A percentile compares a stretch with the other conserved stretches of the same genome.
phyloP scores from a whole-genome alignment of 2,329 filamentous ascomycete genomes.

The Trematosphaeria pertusa region DNA sequence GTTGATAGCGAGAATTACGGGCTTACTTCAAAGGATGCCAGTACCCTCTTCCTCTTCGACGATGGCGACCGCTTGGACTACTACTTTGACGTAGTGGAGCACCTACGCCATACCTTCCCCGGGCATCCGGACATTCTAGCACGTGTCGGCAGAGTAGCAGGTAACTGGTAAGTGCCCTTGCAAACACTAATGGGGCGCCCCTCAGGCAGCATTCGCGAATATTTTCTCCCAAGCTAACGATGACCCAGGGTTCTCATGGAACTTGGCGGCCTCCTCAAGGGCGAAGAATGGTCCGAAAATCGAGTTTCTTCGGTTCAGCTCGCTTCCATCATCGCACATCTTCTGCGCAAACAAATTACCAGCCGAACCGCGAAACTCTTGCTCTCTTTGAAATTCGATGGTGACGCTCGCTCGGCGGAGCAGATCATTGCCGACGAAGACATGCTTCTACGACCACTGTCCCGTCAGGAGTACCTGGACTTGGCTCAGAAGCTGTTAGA shows the following conservation, averaged over 20 bases:
- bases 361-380: slow-evolving; percentile 67
- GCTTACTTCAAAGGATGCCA: slow-evolving; percentile 81
- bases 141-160: slow-evolving; percentile 56
- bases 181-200: too few species aligned
- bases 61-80: slow-evolving; percentile 82
- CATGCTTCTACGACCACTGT: slow-evolving; percentile 62
- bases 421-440: slow-evolving; percentile 65
- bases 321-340: slow-evolving; percentile 51
- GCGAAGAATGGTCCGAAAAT: slow-evolving; percentile 50
- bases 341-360: slow-evolving; percentile 55
- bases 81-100: slow-evolving; percentile 70
- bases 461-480: slow-evolving; percentile 61
- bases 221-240: neutral
- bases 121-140: slow-evolving; percentile 33
- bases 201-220: too few species aligned
- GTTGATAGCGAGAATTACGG: slow-evolving; percentile 64
- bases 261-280: slow-evolving; percentile 56
- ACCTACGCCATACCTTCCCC: slow-evolving; percentile 31
- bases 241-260: slow-evolving; percentile 58
- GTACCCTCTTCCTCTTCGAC: slow-evolving; percentile 78
- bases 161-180: slow-evolving; percentile 62
- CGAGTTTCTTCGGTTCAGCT: slow-evolving; percentile 50
- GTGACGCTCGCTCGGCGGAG: slow-evolving; percentile 56
- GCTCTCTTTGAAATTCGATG: slow-evolving; percentile 62
- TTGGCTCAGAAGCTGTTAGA: slow-evolving; percentile 62